Evolutionary conservation across 208 protist species (phyloP), one percentile per base, ranked within the genome.

Genomic region (Trypanosoma melophagium): DNA sequence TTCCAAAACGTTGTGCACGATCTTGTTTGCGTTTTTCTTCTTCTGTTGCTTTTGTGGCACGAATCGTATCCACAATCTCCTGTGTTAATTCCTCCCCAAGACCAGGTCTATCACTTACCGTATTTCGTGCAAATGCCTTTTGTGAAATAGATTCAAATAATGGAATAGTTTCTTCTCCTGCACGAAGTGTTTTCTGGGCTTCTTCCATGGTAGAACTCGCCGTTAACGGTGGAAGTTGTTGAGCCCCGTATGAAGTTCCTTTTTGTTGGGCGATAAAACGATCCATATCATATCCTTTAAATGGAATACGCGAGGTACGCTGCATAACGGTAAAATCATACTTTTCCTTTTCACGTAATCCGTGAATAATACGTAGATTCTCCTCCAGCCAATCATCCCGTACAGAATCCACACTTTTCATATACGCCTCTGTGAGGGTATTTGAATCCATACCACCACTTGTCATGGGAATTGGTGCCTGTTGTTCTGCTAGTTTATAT

Each of bases 271-370:
- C 90, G 12, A 66, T 52, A 57, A 69, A 80, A n/a, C 90, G 83
- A 57, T 93, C 90, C 74, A 81, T 86, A 64, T 96, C 90, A 74
- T 96, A 96, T n/a, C 90, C 90, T 44, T 81, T 49, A 67, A 96
- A 96, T 13, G 75, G 83, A 7, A 87, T 42, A 14, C 86, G 79
- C 0, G 79, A 38, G 41, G 65, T 77, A 38, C 90, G 85, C 77
- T 96, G 87, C 74, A 89, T 57, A n/a, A 92, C 60, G 22, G 70
- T 76, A 70, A 93, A 92, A 69, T 96, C 86, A 56, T 80, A 87
- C 19, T 82, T 87, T 80, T 96, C 90, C 77, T 89, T 89, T 13
- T 74, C 90, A 35, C 90, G 83, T 38, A 90, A 69, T 3, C 90
- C 90, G 66, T 92, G 84, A 24, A 66, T 77, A 41, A 87, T 84